Conservation (phyloP, 441 rosid species). For the Isatis lusitanica region DNA sequence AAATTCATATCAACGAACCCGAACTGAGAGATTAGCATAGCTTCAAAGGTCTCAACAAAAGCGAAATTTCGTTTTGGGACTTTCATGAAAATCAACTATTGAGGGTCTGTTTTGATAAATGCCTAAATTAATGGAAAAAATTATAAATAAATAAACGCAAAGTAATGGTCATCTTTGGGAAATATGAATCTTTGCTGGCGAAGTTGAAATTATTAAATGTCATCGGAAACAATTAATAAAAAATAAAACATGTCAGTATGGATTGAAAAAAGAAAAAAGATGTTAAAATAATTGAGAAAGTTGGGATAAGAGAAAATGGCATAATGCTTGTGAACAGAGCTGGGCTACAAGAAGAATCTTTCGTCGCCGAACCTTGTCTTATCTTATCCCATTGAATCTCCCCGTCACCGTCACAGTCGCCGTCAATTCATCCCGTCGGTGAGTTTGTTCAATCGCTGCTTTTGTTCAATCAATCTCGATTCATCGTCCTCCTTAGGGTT, state of each 20-base stretch:
- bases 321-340: constrained; percentile 26
- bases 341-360: constrained; percentile 20
- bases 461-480: not conserved
- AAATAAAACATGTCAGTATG: not conserved
- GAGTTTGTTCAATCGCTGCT: not conserved
- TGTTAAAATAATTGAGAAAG: not conserved
- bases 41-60: not conserved
- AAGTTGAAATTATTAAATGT: not conserved
- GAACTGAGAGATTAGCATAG: not conserved
- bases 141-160: not conserved
- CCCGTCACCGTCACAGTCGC: constrained; percentile 17
- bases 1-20: not conserved
- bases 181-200: not conserved
- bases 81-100: not conserved
- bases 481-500: constrained; percentile 30
- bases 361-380: constrained; percentile 16
- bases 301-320: constrained; percentile 18
- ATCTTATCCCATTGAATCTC: constrained; percentile 21
- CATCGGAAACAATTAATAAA: not conserved
- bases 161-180: not conserved
- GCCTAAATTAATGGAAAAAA: not conserved
- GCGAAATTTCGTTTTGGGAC: too few relatives aligned
- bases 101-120: not conserved
- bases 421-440: constrained; percentile 27
- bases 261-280: not conserved